Percentiles rank a stretch among this genome's conserved stretches.
Conservation (phyloP, 495 filamentous ascomycete species). For the Penicillium waksmanii region DNA sequence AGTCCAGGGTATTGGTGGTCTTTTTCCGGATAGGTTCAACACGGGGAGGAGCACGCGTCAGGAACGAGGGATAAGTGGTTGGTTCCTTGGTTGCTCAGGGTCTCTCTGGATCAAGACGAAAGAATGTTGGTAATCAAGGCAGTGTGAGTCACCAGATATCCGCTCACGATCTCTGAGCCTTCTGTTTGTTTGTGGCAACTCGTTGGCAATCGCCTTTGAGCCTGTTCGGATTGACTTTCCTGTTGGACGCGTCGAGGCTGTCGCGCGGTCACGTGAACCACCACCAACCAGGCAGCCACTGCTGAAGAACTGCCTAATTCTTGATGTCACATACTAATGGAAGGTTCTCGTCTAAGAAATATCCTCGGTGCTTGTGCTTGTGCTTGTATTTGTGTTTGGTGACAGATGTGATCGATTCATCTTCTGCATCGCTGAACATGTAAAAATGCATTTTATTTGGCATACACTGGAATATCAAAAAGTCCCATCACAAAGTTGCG, state of each 20-base stretch:
- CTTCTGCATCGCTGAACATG: neutral
- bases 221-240: slow-evolving; percentile 8
- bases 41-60: slow-evolving; percentile 5
- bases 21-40: neutral
- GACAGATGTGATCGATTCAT: too few relatives aligned
- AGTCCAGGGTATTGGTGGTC: too few relatives aligned
- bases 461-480: slow-evolving; percentile 1
- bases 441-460: slow-evolving; percentile 21
- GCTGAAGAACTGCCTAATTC: too few relatives aligned
- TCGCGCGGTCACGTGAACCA: slow-evolving; percentile 49
- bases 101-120: neutral
- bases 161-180: neutral
- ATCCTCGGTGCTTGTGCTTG: too few relatives aligned
- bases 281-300: neutral
- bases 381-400: too few relatives aligned
- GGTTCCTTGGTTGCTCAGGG: neutral
- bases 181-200: slow-evolving; percentile 32
- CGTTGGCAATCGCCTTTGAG: slow-evolving; percentile 6
- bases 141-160: slow-evolving; percentile 8
- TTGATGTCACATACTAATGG: too few relatives aligned
- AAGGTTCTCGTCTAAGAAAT: too few relatives aligned
- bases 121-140: neutral
- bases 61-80: neutral
- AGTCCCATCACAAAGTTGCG: neutral
- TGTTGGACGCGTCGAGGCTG: slow-evolving; percentile 41